phyloP scores from a whole-genome alignment of 1,284 basidiomycete species.

The Gymnopus androsaceus region DNA sequence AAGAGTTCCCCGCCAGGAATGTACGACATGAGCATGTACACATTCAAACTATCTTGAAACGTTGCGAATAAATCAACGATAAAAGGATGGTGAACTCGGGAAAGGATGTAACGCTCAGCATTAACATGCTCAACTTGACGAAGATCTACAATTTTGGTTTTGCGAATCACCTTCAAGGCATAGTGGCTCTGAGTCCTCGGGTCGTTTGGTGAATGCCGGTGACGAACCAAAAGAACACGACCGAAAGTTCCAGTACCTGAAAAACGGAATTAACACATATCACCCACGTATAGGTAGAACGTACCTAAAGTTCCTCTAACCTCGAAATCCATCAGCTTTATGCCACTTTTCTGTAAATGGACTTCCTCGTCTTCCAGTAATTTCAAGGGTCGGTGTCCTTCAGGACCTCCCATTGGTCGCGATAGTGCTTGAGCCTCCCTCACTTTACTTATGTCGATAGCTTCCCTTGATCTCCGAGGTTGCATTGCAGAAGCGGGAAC shows the following conservation, averaged over 20 bases:
- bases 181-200: constrained; percentile 67
- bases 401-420: constrained; percentile 21
- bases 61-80: constrained; percentile 91
- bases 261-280: constrained; percentile 12
- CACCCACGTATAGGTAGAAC: constrained; percentile 23
- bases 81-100: constrained; percentile 80
- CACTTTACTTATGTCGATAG: constrained; percentile 16
- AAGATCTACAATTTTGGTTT: constrained; percentile 92
- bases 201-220: constrained; percentile 50
- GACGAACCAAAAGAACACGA: constrained; percentile 83
- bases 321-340: constrained; percentile 77
- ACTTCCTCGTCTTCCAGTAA: constrained; percentile 70
- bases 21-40: constrained; percentile 99
- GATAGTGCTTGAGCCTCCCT: constrained; percentile 27
- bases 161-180: constrained; percentile 91
- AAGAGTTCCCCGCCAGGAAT: constrained; percentile 98
- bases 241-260: constrained; percentile 93
- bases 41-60: constrained; percentile 92
- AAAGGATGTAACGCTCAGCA: constrained; percentile 94
- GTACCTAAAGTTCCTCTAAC: constrained; percentile 77
- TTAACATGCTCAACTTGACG: constrained; percentile 99
- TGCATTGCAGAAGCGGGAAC: neutral
- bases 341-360: constrained; percentile 57
- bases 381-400: constrained; percentile 48
- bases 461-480: constrained; percentile 11